phyloP scores from a whole-genome alignment of 495 filamentous ascomycete species.

The Neurospora pannonica region DNA sequence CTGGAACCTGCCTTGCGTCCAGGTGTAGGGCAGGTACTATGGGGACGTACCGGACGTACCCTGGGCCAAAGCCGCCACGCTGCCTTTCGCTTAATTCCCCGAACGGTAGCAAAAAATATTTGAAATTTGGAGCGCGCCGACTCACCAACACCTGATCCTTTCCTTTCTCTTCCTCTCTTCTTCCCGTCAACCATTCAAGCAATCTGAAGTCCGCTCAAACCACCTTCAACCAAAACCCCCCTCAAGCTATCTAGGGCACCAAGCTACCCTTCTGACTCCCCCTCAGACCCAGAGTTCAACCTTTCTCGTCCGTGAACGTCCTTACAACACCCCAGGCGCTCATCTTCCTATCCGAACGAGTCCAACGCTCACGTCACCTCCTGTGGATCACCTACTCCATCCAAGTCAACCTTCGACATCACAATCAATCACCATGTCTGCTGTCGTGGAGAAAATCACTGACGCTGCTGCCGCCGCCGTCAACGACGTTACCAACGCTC shows the following conservation, averaged over 20 bases:
- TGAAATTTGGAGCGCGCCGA: slow-evolving; percentile 33
- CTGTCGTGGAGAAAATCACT: slow-evolving; percentile 51
- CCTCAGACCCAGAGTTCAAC: slow-evolving; percentile 49
- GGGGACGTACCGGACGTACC: neutral
- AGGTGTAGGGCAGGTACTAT: neutral
- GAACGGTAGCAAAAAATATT: slow-evolving; percentile 37
- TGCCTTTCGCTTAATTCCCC: slow-evolving; percentile 29
- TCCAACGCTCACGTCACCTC: slow-evolving; percentile 23
- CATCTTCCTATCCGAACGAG: slow-evolving; percentile 22
- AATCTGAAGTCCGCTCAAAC: slow-evolving; percentile 31
- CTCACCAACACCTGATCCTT: slow-evolving; percentile 10
- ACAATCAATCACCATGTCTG: slow-evolving; percentile 44
- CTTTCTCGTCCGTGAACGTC: slow-evolving; percentile 35
- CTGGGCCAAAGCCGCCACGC: slow-evolving; percentile 15
- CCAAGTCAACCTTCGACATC: slow-evolving; percentile 22
- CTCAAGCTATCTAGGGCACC: slow-evolving; percentile 68
- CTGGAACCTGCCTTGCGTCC: neutral
- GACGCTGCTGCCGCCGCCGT: slow-evolving; percentile 56
- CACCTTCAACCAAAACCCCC: slow-evolving; percentile 25
- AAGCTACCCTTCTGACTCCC: slow-evolving; percentile 74
- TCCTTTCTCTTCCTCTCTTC: slow-evolving; percentile 33
- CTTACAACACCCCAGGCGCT: slow-evolving; percentile 13
- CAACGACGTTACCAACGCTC: slow-evolving; percentile 77
- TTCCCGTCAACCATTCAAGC: slow-evolving; percentile 36
- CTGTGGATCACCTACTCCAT: slow-evolving; percentile 27